Base-by-base conservation (phyloP, 257 asterid species). In the Echium plantagineum region DNA sequence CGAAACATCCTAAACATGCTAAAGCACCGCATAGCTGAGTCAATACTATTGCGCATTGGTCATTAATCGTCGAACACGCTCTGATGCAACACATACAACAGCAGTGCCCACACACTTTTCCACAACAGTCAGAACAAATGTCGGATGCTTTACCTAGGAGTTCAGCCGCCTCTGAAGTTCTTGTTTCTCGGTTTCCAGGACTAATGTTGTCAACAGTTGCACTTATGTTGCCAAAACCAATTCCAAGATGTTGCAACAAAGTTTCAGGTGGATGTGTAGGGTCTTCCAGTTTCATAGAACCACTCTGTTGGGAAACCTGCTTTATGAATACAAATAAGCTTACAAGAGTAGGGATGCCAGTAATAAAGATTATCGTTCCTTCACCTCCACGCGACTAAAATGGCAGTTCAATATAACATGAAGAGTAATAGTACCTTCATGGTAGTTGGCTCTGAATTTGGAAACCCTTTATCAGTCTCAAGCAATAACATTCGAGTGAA, bases 31-130 rank as follows among this genome's bases (percentile, higher is more conserved):
- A 82, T 48, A 86, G 59, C 78, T 91, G 98, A 15, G 94, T 69
- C 61, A 88, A 60, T 15, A 30, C 84, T 19, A 84, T 51, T 8
- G 81, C 90, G 31, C 94, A 85, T 59, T 88, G 97, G 42, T 88
- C 94, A 20, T 85, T 84, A 69, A 88, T 54, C 72, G 47, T 55
- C 10, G 97, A 88, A 59, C 94, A 91, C 0, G 68, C 52, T 9
- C 71, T 71, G 54, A 91, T 75, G 55, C 94, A 85, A 85, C 98
- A 84, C 87, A 79, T 69, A 81, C 98, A 81, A 55, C 98, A 88
- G 75, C 94, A 85, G 62, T 67, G 67, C 42, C 60, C 42, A 71
- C 81, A 88, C n/a, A 83, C 67, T 68, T 65, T 78, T 46, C 84
- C 89, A 21, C 94, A 88, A 69, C 94, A 91, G 66, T 65, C 77